These are phyloP conservation scores for Penicillium antarcticum DNA, from an alignment of 495 filamentous ascomycete genomes.

Conservation along the genomic window DNA sequence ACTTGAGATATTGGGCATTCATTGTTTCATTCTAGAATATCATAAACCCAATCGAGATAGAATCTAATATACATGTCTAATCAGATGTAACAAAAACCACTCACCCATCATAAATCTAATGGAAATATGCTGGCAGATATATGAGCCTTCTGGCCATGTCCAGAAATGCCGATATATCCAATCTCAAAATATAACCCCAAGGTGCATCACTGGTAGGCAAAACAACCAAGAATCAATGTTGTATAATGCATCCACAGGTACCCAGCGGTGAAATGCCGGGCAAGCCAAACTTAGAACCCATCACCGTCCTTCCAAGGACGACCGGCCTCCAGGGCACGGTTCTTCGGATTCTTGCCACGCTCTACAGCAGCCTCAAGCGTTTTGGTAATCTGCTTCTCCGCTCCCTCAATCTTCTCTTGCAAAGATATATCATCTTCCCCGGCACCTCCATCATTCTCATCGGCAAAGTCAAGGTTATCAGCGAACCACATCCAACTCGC, in stretches of 20 bases:
- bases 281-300: constrained; percentile 33
- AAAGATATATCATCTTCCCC: constrained; percentile 24
- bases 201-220: not conserved
- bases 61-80: no score
- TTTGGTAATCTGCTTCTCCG: constrained; percentile 33
- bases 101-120: no score
- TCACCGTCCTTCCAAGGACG: constrained; percentile 52
- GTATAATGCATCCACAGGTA: not conserved
- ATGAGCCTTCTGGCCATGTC: no score
- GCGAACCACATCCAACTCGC: constrained; percentile 42
- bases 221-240: not conserved
- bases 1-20: no score
- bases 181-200: no score
- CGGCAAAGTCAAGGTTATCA: constrained; percentile 31
- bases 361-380: constrained; percentile 41
- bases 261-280: not conserved
- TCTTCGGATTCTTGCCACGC: constrained; percentile 49
- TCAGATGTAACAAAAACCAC: no score
- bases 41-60: no score
- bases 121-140: no score
- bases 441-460: constrained; percentile 25
- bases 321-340: constrained; percentile 51
- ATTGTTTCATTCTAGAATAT: no score
- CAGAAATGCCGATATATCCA: no score
- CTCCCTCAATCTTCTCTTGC: constrained; percentile 18